Conservation (phyloP, 1,139 yeast species). For the Saccharomyces hybrid region DNA sequence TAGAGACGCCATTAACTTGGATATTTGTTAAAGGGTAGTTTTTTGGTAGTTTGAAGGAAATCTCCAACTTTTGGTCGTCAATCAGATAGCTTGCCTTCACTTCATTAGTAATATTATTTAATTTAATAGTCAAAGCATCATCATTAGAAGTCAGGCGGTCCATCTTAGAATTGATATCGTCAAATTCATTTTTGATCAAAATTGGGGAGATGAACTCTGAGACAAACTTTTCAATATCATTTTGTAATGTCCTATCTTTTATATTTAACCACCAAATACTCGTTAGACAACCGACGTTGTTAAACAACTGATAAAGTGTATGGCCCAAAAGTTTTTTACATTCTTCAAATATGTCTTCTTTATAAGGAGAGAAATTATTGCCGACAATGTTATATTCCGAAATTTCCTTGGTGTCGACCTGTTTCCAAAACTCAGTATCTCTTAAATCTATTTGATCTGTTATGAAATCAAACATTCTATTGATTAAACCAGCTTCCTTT, state of each 20-base stretch:
- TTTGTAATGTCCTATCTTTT: constrained; percentile 37
- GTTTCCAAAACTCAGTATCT: constrained; percentile 33
- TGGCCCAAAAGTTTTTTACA: constrained; percentile 42
- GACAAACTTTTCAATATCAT: constrained; percentile 56
- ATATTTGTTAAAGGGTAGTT: constrained; percentile 71
- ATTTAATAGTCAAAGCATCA: constrained; percentile 53
- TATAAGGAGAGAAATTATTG: constrained; percentile 18
- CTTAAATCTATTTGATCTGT: constrained; percentile 38
- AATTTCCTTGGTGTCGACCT: constrained; percentile 23
- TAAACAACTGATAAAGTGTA: constrained; percentile 49
- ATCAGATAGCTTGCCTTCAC: constrained; percentile 66
- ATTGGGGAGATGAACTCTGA: constrained; percentile 54
- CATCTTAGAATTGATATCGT: constrained; percentile 42
- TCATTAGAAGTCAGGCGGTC: constrained; percentile 36
- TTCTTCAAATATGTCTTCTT: constrained; percentile 30
- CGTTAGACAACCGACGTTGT: constrained; percentile 56
- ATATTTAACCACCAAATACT: constrained; percentile 63
- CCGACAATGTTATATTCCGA: constrained; percentile 21
- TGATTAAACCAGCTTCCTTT: constrained; percentile 40
- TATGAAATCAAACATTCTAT: constrained; percentile 41
- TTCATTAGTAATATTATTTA: constrained; percentile 58
- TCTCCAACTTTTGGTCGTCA: constrained; percentile 83
- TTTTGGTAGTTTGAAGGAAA: constrained; percentile 62
- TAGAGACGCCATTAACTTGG: constrained; percentile 63
- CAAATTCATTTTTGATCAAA: constrained; percentile 51